These are phyloP conservation scores for Isoetes taiwanensis DNA, from an alignment of 75 land plant genomes.

Conservation along the genomic window DNA sequence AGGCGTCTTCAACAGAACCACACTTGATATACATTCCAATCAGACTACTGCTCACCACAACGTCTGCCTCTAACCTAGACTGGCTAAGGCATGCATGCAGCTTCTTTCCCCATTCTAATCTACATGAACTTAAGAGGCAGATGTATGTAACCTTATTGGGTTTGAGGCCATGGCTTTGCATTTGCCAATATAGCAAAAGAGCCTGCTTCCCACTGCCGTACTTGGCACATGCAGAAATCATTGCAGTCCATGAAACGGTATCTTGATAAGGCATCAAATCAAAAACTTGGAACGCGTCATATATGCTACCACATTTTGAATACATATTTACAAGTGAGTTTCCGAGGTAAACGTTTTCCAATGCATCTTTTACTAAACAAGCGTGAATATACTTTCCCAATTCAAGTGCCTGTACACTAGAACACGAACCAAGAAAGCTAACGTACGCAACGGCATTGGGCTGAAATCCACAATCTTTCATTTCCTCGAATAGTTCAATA, in stretches of 20 bases:
- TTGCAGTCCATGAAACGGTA: slow-evolving; percentile 6
- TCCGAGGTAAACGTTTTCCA: neutral
- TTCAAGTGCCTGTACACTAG: neutral
- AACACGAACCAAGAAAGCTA: neutral
- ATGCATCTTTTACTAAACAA: too few relatives aligned
- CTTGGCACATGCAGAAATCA: slow-evolving; percentile 5
- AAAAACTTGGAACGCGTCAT: slow-evolving; percentile 1
- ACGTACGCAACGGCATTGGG: neutral
- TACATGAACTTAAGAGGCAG: slow-evolving; percentile 20
- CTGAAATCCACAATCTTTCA: too few relatives aligned
- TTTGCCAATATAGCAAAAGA: slow-evolving; percentile 15
- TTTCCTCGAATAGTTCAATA: slow-evolving; percentile 18
- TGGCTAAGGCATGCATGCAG: too few relatives aligned
- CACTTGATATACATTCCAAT: slow-evolving; percentile 36
- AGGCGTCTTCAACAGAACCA: slow-evolving; percentile 19
- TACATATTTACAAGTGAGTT: neutral
- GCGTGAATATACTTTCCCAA: neutral
- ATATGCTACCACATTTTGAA: slow-evolving; percentile 5
- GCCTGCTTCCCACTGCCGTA: neutral
- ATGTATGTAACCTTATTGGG: slow-evolving; percentile 15
- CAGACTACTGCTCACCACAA: slow-evolving; percentile 22
- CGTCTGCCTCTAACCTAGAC: too few relatives aligned
- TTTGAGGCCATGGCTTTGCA: slow-evolving; percentile 12
- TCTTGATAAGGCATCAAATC: too few relatives aligned
- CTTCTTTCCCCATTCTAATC: too few relatives aligned